These are phyloP conservation scores for Pochonia chlamydosporia DNA, from an alignment of 2,329 filamentous ascomycete genomes.

Conservation along the genomic window DNA sequence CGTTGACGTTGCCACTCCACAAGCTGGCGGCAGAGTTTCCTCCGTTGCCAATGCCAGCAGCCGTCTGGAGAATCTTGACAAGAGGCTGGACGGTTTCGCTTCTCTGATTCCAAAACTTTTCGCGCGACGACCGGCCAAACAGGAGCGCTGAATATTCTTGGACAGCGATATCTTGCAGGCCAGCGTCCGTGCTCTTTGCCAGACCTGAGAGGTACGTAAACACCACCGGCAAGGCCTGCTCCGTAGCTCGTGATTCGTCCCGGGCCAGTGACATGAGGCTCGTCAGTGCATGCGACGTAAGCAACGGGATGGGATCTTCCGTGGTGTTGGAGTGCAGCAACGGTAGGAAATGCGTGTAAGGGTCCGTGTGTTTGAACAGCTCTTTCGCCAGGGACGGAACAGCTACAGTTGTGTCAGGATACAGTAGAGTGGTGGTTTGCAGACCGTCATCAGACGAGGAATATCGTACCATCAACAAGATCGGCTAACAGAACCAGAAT, in stretches of 20 bases:
- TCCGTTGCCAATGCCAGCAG: conserved; percentile 65
- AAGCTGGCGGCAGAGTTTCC: conserved; percentile 54
- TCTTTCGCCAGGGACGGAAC: conserved; percentile 72
- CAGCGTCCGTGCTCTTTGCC: conserved; percentile 78
- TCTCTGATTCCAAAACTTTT: conserved; percentile 86
- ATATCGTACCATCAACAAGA: conserved; percentile 68
- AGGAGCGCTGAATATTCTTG: conserved; percentile 84
- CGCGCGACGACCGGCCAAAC: conserved; percentile 65
- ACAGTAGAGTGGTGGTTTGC: too few species aligned
- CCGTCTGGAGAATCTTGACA: conserved; percentile 74
- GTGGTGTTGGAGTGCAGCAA: conserved; percentile 73
- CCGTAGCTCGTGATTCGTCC: conserved; percentile 58
- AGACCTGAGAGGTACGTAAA: conserved; percentile 82
- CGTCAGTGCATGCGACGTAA: conserved; percentile 82
- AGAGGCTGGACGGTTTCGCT: conserved; percentile 79
- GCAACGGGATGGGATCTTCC: conserved; percentile 78
- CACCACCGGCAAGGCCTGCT: conserved; percentile 73
- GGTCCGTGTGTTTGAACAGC: conserved; percentile 68
- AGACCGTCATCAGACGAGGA: background rate
- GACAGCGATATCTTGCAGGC: conserved; percentile 91
- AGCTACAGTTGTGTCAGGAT: conserved; percentile 57
- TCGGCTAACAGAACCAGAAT: conserved; percentile 86
- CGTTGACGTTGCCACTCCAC: conserved; percentile 50
- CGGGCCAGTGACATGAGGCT: conserved; percentile 67
- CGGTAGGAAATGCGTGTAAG: conserved; percentile 78